These are phyloP conservation scores for Penstemon davidsonii DNA, from an alignment of 257 asterid genomes.

Conservation along the genomic window DNA sequence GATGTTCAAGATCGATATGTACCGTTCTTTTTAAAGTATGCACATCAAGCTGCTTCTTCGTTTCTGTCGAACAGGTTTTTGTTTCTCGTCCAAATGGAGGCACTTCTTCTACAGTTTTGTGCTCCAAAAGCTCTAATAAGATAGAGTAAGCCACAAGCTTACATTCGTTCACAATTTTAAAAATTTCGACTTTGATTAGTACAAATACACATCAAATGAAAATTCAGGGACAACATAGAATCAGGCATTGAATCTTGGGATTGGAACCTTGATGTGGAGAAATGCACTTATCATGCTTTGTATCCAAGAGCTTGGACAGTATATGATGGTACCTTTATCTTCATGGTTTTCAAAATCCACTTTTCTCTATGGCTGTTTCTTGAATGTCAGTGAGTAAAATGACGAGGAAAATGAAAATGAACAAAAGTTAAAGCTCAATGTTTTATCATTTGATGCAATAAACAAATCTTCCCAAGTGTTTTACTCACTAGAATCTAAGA, in stretches of 20 bases:
- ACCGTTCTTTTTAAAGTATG: not conserved
- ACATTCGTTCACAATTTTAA: not conserved
- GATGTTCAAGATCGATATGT: not conserved
- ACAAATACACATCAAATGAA: not conserved
- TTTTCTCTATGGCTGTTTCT: not conserved
- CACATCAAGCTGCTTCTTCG: not conserved
- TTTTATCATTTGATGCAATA: too few relatives aligned
- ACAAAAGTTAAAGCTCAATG: too few relatives aligned
- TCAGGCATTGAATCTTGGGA: slow-evolving; percentile 78
- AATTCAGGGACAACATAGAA: slow-evolving; percentile 51
- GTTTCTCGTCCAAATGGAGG: slow-evolving; percentile 67
- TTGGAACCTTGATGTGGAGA: slow-evolving; percentile 65
- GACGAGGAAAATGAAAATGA: too few relatives aligned
- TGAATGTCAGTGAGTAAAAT: not conserved
- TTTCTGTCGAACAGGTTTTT: slow-evolving; percentile 46
- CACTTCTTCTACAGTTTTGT: slow-evolving; percentile 60
- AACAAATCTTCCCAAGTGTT: too few relatives aligned
- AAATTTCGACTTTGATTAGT: not conserved
- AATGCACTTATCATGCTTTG: slow-evolving; percentile 71
- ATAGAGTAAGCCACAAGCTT: slow-evolving; percentile 40
- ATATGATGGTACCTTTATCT: slow-evolving; percentile 52
- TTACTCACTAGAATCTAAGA: too few relatives aligned
- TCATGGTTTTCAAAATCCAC: not conserved
- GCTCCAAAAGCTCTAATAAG: slow-evolving; percentile 46
- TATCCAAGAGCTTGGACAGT: slow-evolving; percentile 88